phyloP scores from a whole-genome alignment of 331 rosid species.

The Rhamnella rubrinervis region DNA sequence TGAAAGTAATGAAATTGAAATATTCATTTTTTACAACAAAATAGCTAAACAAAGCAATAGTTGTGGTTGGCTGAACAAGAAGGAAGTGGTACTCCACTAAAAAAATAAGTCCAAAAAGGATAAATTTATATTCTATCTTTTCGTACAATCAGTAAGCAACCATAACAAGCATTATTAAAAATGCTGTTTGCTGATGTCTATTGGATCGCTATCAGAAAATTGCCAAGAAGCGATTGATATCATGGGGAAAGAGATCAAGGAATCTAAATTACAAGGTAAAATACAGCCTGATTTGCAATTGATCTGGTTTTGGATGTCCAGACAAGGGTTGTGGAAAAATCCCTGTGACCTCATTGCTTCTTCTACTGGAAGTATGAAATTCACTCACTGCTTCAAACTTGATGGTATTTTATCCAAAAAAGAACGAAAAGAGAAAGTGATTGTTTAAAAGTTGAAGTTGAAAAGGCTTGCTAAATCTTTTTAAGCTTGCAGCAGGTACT shows the following conservation, averaged over 20 bases:
- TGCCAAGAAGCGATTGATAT: conserved; percentile 34
- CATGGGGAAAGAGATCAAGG: conserved; percentile 19
- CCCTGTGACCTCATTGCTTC: conserved; percentile 15
- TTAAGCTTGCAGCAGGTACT: too few relatives aligned
- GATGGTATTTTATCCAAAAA: background rate
- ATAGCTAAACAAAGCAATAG: background rate
- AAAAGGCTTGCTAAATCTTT: too few relatives aligned
- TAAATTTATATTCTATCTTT: conserved; percentile 3
- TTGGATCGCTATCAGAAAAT: conserved; percentile 34
- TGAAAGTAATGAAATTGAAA: background rate
- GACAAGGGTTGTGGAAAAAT: background rate
- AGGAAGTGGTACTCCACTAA: background rate
- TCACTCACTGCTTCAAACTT: background rate
- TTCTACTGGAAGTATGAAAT: conserved; percentile 10
- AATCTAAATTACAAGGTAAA: conserved; percentile 34
- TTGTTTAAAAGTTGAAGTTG: background rate
- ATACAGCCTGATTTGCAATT: conserved; percentile 16
- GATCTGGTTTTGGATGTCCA: conserved; percentile 15
- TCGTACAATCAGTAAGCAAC: conserved; percentile 15
- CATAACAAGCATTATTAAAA: conserved; percentile 14
- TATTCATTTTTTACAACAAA: background rate
- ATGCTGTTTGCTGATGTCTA: conserved; percentile 30
- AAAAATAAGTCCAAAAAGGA: background rate
- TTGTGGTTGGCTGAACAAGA: conserved; percentile 1
- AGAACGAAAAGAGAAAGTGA: background rate